These are phyloP conservation scores for Beauveria medogensis DNA, from an alignment of 2,329 filamentous ascomycete species.

Conservation along the genomic window DNA sequence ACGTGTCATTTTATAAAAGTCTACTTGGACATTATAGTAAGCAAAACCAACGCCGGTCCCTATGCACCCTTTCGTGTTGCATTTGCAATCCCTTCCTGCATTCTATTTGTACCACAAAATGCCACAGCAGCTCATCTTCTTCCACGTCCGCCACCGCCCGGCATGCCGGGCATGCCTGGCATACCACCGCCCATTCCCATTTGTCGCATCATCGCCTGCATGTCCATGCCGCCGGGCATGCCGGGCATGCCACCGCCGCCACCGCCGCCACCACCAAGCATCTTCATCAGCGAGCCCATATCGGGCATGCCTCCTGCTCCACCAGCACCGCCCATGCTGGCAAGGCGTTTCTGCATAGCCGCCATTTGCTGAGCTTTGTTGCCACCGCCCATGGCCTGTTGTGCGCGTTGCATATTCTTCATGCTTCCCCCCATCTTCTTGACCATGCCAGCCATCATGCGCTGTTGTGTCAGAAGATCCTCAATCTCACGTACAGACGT, in stretches of 20 bases:
- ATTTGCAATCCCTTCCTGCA: not conserved
- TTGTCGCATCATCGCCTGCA: conserved; percentile 73
- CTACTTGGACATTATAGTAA: conserved; percentile 5
- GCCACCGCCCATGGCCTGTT: conserved; percentile 81
- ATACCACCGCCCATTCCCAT: conserved; percentile 51
- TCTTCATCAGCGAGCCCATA: conserved; percentile 83
- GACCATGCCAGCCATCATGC: conserved; percentile 98
- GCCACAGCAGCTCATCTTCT: conserved; percentile 2
- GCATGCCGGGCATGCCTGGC: conserved; percentile 12
- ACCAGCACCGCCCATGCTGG: conserved; percentile 74
- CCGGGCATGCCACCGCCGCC: conserved; percentile 60
- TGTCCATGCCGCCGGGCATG: conserved; percentile 65
- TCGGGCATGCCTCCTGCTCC: conserved; percentile 66
- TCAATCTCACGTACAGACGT: conserved; percentile 90
- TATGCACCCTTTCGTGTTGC: conserved; percentile 7
- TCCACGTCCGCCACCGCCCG: conserved; percentile 7
- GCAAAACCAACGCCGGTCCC: conserved; percentile 10
- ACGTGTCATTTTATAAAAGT: conserved; percentile 1
- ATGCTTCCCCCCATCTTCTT: conserved; percentile 98
- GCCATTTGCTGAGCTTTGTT: conserved; percentile 92
- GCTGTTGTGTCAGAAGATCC: conserved; percentile 92
- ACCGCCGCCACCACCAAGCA: conserved; percentile 61
- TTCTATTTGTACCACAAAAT: conserved; percentile 1
- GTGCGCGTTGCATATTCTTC: conserved; percentile 94
- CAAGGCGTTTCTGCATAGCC: conserved; percentile 92